A percentile compares a stretch with the other conserved stretches of the same genome.
Evolutionary conservation across 345 rosid genomes (phyloP).

Genomic region (Laguncularia racemosa): DNA sequence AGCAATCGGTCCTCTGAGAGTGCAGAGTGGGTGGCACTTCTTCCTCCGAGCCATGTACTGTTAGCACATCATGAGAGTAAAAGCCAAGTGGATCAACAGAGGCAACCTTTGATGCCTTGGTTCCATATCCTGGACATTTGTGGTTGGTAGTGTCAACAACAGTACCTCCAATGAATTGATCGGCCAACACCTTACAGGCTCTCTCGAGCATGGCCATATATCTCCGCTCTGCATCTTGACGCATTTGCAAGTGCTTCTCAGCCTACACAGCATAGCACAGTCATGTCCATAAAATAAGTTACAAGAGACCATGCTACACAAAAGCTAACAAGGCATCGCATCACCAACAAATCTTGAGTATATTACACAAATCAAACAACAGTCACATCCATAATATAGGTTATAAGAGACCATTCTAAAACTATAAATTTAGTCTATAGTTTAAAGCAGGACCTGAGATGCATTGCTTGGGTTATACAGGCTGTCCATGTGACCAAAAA

Average conservation of each 20-base stretch:
- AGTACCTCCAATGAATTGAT: conserved; percentile 43
- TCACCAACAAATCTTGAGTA: too few species aligned
- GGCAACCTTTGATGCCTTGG: conserved; percentile 22
- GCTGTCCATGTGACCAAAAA: too few species aligned
- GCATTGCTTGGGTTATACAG: too few species aligned
- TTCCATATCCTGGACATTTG: conserved; percentile 20
- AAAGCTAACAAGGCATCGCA: too few species aligned
- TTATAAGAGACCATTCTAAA: not conserved
- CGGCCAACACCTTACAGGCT: conserved; percentile 61
- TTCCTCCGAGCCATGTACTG: conserved; percentile 22
- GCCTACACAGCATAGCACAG: conserved; percentile 27
- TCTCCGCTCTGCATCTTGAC: conserved; percentile 54
- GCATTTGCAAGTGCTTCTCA: conserved; percentile 59
- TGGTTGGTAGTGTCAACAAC: conserved; percentile 19
- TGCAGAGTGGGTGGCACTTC: conserved; percentile 28
- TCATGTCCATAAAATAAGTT: not conserved
- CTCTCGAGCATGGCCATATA: conserved; percentile 61
- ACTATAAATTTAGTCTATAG: too few species aligned
- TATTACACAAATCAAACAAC: not conserved
- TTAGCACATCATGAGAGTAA: conserved; percentile 9
- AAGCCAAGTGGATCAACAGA: conserved; percentile 36
- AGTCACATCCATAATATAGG: not conserved
- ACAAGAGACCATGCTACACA: not conserved
- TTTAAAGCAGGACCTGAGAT: too few species aligned
- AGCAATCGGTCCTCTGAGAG: conserved; percentile 51